Conservation (phyloP, 805 yeast species). For the Huiozyma sinensis region DNA sequence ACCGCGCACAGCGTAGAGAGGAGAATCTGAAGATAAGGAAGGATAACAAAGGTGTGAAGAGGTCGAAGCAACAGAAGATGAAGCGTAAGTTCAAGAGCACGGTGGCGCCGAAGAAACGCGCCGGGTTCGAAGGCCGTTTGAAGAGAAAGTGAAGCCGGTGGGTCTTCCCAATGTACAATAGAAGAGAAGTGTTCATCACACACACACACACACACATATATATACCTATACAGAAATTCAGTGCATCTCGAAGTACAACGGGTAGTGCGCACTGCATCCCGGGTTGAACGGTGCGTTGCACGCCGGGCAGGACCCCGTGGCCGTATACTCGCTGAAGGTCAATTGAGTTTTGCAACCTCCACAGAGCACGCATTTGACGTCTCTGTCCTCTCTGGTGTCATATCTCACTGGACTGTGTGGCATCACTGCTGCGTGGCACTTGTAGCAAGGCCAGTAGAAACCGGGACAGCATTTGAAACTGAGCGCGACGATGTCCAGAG, state of each 20-base stretch:
- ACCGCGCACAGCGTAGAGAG: conserved; percentile 78
- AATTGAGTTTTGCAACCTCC: conserved; percentile 22
- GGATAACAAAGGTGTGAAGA: conserved; percentile 74
- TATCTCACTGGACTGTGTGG: conserved; percentile 12
- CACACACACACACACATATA: not conserved
- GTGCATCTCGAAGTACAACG: conserved; percentile 17
- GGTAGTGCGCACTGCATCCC: conserved; percentile 25
- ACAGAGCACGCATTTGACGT: conserved; percentile 17
- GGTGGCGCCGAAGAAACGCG: conserved; percentile 35
- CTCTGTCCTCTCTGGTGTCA: conserved; percentile 5
- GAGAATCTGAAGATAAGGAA: conserved; percentile 79
- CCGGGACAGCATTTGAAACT: conserved; percentile 25
- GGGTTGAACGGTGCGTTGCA: conserved; percentile 24
- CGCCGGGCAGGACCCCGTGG: conserved; percentile 9
- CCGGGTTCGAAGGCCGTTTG: conserved; percentile 82
- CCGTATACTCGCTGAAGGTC: conserved; percentile 19
- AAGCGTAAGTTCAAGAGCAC: conserved; percentile 44
- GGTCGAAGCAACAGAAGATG: conserved; percentile 62
- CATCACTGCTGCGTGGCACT: conserved; percentile 19
- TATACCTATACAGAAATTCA: not conserved
- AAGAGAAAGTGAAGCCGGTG: conserved; percentile 13
- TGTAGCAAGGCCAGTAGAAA: conserved; percentile 21
- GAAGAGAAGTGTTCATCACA: not conserved
- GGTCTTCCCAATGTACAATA: not conserved
- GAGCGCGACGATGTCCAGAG: conserved; percentile 23